A percentile compares a stretch with the other conserved stretches of the same genome.
phyloP scores from a whole-genome alignment of 805 yeast genomes.

The Nakazawaea peltata region DNA sequence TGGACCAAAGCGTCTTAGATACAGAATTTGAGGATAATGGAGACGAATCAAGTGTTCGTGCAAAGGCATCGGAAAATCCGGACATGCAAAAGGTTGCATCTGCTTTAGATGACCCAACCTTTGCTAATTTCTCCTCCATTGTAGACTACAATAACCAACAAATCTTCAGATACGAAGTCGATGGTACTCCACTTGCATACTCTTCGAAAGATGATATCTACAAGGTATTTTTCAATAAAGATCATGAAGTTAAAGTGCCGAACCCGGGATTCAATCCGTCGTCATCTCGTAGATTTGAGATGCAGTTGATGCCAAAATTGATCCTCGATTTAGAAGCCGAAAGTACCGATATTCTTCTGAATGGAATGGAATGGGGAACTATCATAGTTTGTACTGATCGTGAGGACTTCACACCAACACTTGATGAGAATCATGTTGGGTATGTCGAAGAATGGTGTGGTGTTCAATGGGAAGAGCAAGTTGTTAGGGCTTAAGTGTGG shows the following conservation, averaged over 20 bases:
- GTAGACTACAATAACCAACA: slow-evolving; percentile 82
- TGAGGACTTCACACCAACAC: slow-evolving; percentile 14
- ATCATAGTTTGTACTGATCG: slow-evolving; percentile 68
- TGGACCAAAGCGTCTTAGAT: slow-evolving; percentile 43
- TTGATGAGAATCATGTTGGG: slow-evolving; percentile 64
- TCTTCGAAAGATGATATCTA: slow-evolving; percentile 52
- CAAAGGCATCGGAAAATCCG: slow-evolving; percentile 23
- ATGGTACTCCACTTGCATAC: slow-evolving; percentile 72
- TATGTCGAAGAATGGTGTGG: slow-evolving; percentile 76
- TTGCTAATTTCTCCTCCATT: slow-evolving; percentile 68
- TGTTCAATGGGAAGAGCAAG: slow-evolving; percentile 73
- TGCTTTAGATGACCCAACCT: slow-evolving; percentile 65
- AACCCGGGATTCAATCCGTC: slow-evolving; percentile 54
- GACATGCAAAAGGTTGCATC: slow-evolving; percentile 41
- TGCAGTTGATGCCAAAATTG: slow-evolving; percentile 92
- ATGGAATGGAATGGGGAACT: slow-evolving; percentile 98
- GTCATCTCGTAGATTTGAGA: slow-evolving; percentile 59
- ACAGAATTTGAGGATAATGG: slow-evolving; percentile 28
- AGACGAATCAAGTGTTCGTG: slow-evolving; percentile 19
- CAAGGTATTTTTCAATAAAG: slow-evolving; percentile 26
- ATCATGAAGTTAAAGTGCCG: slow-evolving; percentile 35
- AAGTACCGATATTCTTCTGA: slow-evolving; percentile 33
- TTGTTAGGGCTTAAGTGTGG: too few species aligned
- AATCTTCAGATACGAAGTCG: slow-evolving; percentile 76
- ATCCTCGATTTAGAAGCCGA: slow-evolving; percentile 71